Base-by-base conservation (phyloP, 2,329 filamentous ascomycete genomes). In the Aspergillus glaucus region DNA sequence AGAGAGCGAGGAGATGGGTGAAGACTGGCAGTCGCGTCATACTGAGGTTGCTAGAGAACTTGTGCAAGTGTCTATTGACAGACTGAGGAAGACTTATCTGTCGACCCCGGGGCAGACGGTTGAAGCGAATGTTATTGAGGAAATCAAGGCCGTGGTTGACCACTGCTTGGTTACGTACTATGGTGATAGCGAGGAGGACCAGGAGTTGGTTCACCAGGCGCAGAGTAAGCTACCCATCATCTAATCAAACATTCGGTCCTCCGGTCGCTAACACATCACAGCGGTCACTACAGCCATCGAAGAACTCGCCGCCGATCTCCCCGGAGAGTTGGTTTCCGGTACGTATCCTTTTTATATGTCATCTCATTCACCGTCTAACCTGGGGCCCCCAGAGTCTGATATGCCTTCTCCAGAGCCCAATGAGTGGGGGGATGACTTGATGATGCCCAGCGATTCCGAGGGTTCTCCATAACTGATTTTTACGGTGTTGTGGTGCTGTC, bases 391-490 rank as follows among this genome's bases (percentile, higher is more conserved):
- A 71, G 68, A 63, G 48, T 70, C 68, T 64, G 66, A 72, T 56
- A 55, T 66, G 46, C 60, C 62, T 55, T 70, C 65, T 51, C 52
- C 64, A 58, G 69, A 72, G 52, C 26, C 26, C 26, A 30, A 30
- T 12, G 66, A 68, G 50, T 72, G 69, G 69, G 69, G 71, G 44
- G 67, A 68, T 46, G 65, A 70, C 44, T 72, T 69, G 17, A 60
- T 61, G 43, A 59, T 72, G 51, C 66, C 62, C 40, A 71, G 67
- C 47, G 69, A 72, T 52, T 72, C 69, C 3, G 69, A 72, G 26
- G 65, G 62, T 15, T 66, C 67, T 42, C 69, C 69, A 32, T 71
- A 52, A 62, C 47, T 28, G 36, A 46, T 21, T 40, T 12, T 21
- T 19, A 12, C 12, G 22, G 21, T 44, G 47, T 45, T 44, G 45